A percentile compares a stretch with the other conserved stretches of the same genome.
Evolutionary conservation across 257 asterid genomes (phyloP).

Genomic region (Gentiana straminea): DNA sequence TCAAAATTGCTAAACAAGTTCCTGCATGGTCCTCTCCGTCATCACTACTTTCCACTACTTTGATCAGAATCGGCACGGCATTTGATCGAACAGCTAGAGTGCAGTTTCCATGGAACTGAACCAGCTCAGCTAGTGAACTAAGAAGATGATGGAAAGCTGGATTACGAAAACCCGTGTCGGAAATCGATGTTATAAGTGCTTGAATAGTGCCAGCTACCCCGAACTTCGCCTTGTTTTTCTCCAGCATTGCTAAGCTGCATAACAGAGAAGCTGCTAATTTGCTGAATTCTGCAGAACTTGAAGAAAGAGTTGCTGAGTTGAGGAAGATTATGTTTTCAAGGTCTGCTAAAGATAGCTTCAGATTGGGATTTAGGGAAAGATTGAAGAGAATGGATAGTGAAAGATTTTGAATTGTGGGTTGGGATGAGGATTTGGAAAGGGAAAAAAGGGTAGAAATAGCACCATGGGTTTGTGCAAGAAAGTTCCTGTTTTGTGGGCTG

Average conservation of each 20-base stretch:
- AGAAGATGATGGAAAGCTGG: constrained; percentile 60
- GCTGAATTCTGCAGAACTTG: constrained; percentile 22
- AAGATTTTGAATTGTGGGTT: constrained; percentile 16
- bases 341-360: constrained; percentile 49
- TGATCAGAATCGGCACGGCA: constrained; percentile 44
- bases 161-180: constrained; percentile 16
- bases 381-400: constrained; percentile 65
- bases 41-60: constrained; percentile 20
- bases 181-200: constrained; percentile 40
- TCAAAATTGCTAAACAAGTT: constrained; percentile 39
- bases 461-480: constrained; percentile 41
- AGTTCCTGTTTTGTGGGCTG: constrained; percentile 62
- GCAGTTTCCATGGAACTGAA: constrained; percentile 82
- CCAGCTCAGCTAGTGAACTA: constrained; percentile 63
- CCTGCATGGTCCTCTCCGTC: constrained; percentile 54
- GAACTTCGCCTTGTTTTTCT: constrained; percentile 70
- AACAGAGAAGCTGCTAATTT: constrained; percentile 58
- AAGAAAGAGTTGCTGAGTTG: constrained; percentile 24
- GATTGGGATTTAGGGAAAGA: constrained; percentile 57
- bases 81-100: constrained; percentile 58
- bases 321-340: constrained; percentile 37
- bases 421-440: constrained; percentile 31
- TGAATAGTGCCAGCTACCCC: constrained; percentile 63
- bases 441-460: constrained; percentile 38
- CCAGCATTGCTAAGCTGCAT: constrained; percentile 77